Base-by-base conservation (phyloP, 2,329 filamentous ascomycete species). In the Hymenoscyphus albidus region DNA sequence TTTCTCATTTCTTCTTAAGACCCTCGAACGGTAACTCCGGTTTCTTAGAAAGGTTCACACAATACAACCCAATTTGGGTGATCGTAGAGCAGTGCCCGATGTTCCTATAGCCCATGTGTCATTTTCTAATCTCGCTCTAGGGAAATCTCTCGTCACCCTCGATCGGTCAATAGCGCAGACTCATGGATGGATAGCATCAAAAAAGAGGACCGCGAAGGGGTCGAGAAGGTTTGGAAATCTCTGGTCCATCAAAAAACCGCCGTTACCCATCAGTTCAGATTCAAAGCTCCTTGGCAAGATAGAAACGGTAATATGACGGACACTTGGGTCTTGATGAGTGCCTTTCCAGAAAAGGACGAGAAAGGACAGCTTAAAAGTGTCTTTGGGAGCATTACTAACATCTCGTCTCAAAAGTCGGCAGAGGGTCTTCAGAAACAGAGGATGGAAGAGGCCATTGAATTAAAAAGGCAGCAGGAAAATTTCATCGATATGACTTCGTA, bases 371-470 rank as follows among this genome's bases (percentile, higher is more conserved):
- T 93, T 61, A 91, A 91, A 77, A 86, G 88, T 67, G 88, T 93
- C 2, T 93, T 93, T 70, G 90, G 90, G 61, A 90, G 88, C 72
- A 88, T 96, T 61, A 94, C 91, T 0, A 91, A 96, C 72, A 96
- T 96, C 68, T 92, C 89, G 18, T 85, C 90, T 62, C 91, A 95
- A 74, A 96, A 96, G 75, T 89, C 88, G 81, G 91, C 92, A 0
- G 92, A 96, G 76, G 87, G 88, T 58, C 86, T 92, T 40, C 91
- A 96, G 75, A 91, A 85, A 71, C 83, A 88, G 56, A 87, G 91
- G 64, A 89, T 91, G 72, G 86, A 93, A 72, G 91, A 95, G 74
- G 92, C 91, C 0, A 85, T 93, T 1, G 89, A 94, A 74, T 82
- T 93, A 66, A 95, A 95, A 76, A 82, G 86, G 31, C 87, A 90